Evolutionary conservation across 148 eudicot species (phyloP).

Genomic region (Diospyros kaki): DNA sequence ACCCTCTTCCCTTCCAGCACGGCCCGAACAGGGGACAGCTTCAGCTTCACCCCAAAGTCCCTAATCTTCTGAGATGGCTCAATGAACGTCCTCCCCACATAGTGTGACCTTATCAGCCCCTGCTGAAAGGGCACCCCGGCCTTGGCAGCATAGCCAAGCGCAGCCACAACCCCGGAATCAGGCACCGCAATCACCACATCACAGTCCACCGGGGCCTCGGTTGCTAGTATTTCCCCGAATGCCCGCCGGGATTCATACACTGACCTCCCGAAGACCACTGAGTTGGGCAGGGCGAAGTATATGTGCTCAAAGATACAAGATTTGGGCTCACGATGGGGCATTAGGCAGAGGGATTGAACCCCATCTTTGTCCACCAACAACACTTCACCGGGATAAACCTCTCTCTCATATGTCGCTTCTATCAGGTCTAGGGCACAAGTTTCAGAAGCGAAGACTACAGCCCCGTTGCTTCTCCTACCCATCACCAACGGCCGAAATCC

Average conservation of each 20-base stretch:
- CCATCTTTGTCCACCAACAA: conserved; percentile 80
- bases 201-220: conserved; percentile 68
- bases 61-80: conserved; percentile 85
- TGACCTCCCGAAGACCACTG: conserved; percentile 72
- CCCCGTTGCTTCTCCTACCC: conserved; percentile 87
- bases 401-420: conserved; percentile 76
- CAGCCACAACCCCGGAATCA: conserved; percentile 92
- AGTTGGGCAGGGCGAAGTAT: conserved; percentile 74
- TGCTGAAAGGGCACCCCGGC: conserved; percentile 68
- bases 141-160: conserved; percentile 73
- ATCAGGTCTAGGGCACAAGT: conserved; percentile 88
- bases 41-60: conserved; percentile 83
- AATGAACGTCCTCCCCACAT: conserved; percentile 78
- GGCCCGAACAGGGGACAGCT: conserved; percentile 58
- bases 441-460: conserved; percentile 83
- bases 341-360: conserved; percentile 44
- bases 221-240: conserved; percentile 62
- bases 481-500: conserved; percentile 91
- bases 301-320: conserved; percentile 87
- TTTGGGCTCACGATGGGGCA: conserved; percentile 64
- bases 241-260: conserved; percentile 57
- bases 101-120: conserved; percentile 79
- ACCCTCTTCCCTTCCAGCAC: conserved; percentile 80
- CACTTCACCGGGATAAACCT: conserved; percentile 79
- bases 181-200: conserved; percentile 95